Evolutionary conservation across 495 filamentous ascomycete genomes (phyloP).

Genomic region (Tetracladium marchalianum): DNA sequence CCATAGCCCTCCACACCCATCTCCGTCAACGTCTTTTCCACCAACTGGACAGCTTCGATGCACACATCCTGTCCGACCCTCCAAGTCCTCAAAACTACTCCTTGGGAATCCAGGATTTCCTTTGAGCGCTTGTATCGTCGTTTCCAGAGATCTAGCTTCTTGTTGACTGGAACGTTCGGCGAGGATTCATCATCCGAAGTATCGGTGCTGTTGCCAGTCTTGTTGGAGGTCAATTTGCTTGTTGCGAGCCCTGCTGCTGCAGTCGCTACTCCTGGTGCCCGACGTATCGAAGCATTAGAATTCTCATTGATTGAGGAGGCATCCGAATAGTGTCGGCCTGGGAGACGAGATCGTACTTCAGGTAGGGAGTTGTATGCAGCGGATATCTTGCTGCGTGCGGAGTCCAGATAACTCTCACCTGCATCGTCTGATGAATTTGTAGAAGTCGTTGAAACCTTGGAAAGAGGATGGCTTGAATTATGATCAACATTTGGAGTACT

Average conservation of each 20-base stretch:
- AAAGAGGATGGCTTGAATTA: constrained; percentile 17
- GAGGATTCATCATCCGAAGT: constrained; percentile 15
- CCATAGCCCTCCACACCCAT: constrained; percentile 24
- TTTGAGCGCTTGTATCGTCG: constrained; percentile 69
- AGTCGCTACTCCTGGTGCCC: neutral
- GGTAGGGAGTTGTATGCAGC: constrained; percentile 41
- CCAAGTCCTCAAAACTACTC: constrained; percentile 77
- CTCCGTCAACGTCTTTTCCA: constrained; percentile 30
- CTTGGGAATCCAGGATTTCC: constrained; percentile 52
- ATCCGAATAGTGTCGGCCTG: constrained; percentile 4
- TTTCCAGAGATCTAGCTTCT: constrained; percentile 77
- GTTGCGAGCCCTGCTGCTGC: neutral
- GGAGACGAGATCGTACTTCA: constrained; percentile 22
- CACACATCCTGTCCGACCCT: constrained; percentile 70
- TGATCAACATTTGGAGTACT: neutral
- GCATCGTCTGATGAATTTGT: constrained; percentile 9
- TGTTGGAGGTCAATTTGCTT: neutral
- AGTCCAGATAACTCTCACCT: constrained; percentile 23
- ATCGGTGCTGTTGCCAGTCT: constrained; percentile 3
- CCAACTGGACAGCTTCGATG: constrained; percentile 37
- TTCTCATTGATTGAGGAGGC: constrained; percentile 4
- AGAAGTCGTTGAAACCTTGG: constrained; percentile 17
- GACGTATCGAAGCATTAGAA: too few relatives aligned
- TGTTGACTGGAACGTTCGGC: constrained; percentile 41
- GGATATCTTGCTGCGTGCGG: constrained; percentile 27